Percentiles rank a stretch among this genome's conserved stretches.
phyloP scores from a whole-genome alignment of 257 asterid genomes.

The Euphrasia confusa region DNA sequence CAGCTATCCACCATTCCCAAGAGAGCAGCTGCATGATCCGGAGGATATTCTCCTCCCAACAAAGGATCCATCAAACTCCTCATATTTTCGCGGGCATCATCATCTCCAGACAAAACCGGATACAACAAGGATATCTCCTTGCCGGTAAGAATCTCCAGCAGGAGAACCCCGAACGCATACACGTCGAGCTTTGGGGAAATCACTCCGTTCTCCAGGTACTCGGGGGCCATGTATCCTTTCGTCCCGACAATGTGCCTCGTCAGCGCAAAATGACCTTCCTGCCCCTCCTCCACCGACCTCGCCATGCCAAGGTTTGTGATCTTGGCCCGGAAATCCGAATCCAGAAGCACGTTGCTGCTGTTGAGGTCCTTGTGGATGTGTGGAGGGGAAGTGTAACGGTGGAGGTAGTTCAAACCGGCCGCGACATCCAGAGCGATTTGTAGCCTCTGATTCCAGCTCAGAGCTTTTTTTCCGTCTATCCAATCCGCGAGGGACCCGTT shows the following conservation, averaged over 20 bases:
- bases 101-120: no score
- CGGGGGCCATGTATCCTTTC: conserved; percentile 97
- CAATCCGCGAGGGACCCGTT: conserved; percentile 64
- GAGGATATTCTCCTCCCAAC: conserved; percentile 51
- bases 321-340: conserved; percentile 63
- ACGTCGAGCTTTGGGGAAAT: conserved; percentile 80
- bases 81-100: no score
- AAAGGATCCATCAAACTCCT: conserved; percentile 49
- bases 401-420: conserved; percentile 80
- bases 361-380: conserved; percentile 77
- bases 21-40: conserved; percentile 41
- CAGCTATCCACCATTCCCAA: conserved; percentile 51
- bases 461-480: conserved; percentile 31
- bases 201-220: conserved; percentile 82
- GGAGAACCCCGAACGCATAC: conserved; percentile 73
- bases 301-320: conserved; percentile 65
- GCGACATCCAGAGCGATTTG: conserved; percentile 75
- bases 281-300: conserved; percentile 62
- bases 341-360: conserved; percentile 61
- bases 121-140: conserved; percentile 41
- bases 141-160: conserved; percentile 82
- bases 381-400: conserved; percentile 69
- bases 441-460: conserved; percentile 60
- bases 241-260: conserved; percentile 94
- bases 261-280: conserved; percentile 63